Evolutionary conservation across 805 yeast species (phyloP), one percentile per base, ranked within the genome.

Genomic region (Candida sithepensis): DNA sequence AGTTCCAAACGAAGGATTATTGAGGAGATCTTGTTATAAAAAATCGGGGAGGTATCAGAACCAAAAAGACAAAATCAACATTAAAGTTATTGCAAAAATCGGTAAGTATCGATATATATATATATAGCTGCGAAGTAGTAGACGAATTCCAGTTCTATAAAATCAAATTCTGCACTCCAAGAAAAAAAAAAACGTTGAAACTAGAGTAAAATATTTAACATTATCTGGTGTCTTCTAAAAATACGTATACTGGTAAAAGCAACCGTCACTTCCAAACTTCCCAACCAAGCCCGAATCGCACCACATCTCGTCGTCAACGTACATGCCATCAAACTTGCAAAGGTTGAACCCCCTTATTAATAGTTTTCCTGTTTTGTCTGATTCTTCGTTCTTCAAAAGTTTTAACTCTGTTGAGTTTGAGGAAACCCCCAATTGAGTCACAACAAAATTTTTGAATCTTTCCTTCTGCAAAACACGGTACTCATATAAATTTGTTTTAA

Each of bases 211-310:
- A 24, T 24, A 24, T 10, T 7, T 24, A 10, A 6, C 28, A 24
- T 24, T 24, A 24, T 24, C 6, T 7, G 6, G 10, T 24, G 10
- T 24, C 9, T 23, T 43, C n/a, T 28, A 22, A 22, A 33, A 12
- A 7, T 32, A 19, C 9, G 9, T 54, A 22, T 44, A 49, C 33
- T 71, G 73, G 60, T 85, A 85, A 49, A 85, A 73, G 59, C 91
- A 84, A 2, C 91, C 91, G 63, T 85, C 92, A 24, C 64, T 69
- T 13, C 89, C 91, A 74, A 84, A 83, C 33, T 71, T 69, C 0
- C 88, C 90, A 32, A 53, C 57, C 0, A 82, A 67, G 5, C 75
- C 76, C 3, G 77, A 68, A 10, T 68, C 64, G 66, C 72, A 67
- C 65, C 74, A 82, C 19, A 78, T 76, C 51, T 76, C 81, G 7